These are phyloP conservation scores for Xanthoconium stramineum DNA, from an alignment of 768 basidiomycete genomes.

Conservation along the genomic window DNA sequence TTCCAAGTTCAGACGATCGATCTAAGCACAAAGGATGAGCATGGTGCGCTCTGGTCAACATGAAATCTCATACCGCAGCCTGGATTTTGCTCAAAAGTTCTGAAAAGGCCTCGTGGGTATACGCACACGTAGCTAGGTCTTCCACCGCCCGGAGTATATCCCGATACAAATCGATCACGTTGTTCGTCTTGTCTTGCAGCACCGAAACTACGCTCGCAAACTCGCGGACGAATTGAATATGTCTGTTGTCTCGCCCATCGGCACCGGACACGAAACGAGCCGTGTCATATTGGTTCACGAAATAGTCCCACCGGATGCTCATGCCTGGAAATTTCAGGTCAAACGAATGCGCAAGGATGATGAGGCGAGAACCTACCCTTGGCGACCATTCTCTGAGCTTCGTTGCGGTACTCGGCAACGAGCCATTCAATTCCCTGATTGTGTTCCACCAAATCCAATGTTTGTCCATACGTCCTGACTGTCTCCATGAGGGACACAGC, in stretches of 20 bases:
- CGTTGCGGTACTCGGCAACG: slow-evolving; percentile 91
- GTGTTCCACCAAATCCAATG: slow-evolving; percentile 83
- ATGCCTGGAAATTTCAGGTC: slow-evolving; percentile 58
- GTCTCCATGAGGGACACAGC: slow-evolving; percentile 99
- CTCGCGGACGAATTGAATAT: slow-evolving; percentile 91
- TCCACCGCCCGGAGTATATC: slow-evolving; percentile 84
- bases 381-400: slow-evolving; percentile 88
- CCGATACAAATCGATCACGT: slow-evolving; percentile 85
- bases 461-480: slow-evolving; percentile 96
- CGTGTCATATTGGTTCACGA: slow-evolving; percentile 91
- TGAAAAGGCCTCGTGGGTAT: slow-evolving; percentile 78
- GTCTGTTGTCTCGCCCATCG: slow-evolving; percentile 82
- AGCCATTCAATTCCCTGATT: slow-evolving; percentile 93
- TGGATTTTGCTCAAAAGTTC: slow-evolving; percentile 78
- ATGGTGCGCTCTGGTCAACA: not conserved
- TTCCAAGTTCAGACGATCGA: slow-evolving; percentile 92
- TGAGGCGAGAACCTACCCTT: slow-evolving; percentile 55
- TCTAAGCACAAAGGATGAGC: slow-evolving; percentile 41
- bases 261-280: slow-evolving; percentile 67
- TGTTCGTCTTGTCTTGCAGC: slow-evolving; percentile 95
- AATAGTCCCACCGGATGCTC: slow-evolving; percentile 94
- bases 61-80: slow-evolving; percentile 57
- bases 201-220: slow-evolving; percentile 92
- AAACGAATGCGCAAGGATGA: not conserved
- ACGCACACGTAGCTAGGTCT: slow-evolving; percentile 83